These are phyloP conservation scores for Camellia lanceoleosa DNA, from an alignment of 148 eudicot genomes.

Conservation along the genomic window DNA sequence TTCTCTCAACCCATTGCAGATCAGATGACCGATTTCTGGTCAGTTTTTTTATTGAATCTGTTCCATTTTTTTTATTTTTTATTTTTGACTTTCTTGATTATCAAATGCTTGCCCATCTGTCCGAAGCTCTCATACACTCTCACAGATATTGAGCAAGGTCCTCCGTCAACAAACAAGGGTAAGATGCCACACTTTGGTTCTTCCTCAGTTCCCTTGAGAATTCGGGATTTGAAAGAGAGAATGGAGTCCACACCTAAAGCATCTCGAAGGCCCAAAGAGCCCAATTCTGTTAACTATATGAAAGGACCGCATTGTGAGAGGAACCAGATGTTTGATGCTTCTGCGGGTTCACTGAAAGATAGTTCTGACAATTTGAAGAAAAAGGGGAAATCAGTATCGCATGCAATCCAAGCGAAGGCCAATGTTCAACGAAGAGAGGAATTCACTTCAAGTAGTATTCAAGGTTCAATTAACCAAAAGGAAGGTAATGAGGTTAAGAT, in stretches of 20 bases:
- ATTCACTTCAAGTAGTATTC: conserved; percentile 30
- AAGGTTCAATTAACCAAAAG: conserved; percentile 37
- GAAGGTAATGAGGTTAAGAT: conserved; percentile 42
- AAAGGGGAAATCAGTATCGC: conserved; percentile 54
- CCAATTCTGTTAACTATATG: conserved; percentile 27
- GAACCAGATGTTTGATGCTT: conserved; percentile 32
- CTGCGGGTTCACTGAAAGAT: conserved; percentile 37
- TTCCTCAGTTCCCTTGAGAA: conserved; percentile 66
- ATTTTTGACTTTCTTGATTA: too few relatives aligned
- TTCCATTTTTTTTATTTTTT: neutral
- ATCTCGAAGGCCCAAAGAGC: conserved; percentile 43
- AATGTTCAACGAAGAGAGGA: conserved; percentile 48
- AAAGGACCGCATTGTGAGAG: conserved; percentile 45
- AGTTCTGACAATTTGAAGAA: conserved; percentile 41
- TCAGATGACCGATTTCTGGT: conserved; percentile 18
- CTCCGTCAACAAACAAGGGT: conserved; percentile 38
- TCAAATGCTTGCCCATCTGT: neutral
- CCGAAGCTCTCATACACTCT: neutral
- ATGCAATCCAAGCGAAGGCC: conserved; percentile 43
- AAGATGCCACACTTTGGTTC: conserved; percentile 50
- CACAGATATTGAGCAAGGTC: conserved; percentile 49
- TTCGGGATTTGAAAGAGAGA: conserved; percentile 63
- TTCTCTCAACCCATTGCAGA: too few relatives aligned
- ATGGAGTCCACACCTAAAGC: conserved; percentile 54
- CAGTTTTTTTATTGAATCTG: conserved; percentile 16